A percentile compares a stretch with the other conserved stretches of the same genome.
Conservation (phyloP, 768 basidiomycete species). For the Termitomyces sp. region DNA sequence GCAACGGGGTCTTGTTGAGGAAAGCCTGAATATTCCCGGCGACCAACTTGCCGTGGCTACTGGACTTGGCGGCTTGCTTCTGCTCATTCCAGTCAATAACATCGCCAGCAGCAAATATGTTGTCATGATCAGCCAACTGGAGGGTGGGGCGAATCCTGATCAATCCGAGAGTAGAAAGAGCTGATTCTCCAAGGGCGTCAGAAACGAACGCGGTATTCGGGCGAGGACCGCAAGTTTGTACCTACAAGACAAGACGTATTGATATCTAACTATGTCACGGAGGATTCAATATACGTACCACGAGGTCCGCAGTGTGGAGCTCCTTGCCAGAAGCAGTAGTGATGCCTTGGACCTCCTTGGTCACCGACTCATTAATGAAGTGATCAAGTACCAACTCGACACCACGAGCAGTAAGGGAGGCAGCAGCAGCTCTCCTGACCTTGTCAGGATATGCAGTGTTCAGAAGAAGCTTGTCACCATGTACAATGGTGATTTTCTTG, state of each 20-base stretch:
- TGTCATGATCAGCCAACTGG: constrained; percentile 43
- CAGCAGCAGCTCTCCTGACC: constrained; percentile 42
- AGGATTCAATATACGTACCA: constrained; percentile 34
- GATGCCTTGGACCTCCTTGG: constrained; percentile 34
- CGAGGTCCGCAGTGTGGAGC: constrained; percentile 46
- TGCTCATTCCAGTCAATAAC: constrained; percentile 61
- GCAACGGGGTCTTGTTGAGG: constrained; percentile 28
- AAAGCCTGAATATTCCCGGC: constrained; percentile 44
- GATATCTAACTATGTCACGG: background rate
- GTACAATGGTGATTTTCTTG: constrained; percentile 60
- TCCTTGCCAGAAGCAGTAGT: constrained; percentile 46
- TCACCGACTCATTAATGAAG: constrained; percentile 40
- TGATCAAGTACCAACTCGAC: constrained; percentile 51
- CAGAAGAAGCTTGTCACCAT: constrained; percentile 44
- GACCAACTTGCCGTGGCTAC: constrained; percentile 39
- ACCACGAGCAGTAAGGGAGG: constrained; percentile 35
- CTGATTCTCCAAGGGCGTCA: constrained; percentile 29
- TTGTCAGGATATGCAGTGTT: constrained; percentile 52
- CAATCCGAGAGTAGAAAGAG: constrained; percentile 32
- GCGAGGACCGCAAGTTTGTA: constrained; percentile 36
- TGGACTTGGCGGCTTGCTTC: constrained; percentile 47
- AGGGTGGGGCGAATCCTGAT: constrained; percentile 56
- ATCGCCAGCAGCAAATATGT: constrained; percentile 66
- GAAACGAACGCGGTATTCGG: constrained; percentile 49
- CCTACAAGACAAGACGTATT: constrained; percentile 15